A percentile compares a stretch with the other conserved stretches of the same genome.
These are phyloP conservation scores for Calonectria henricotiae DNA, from an alignment of 2,329 filamentous ascomycete genomes.

Conservation along the genomic window DNA sequence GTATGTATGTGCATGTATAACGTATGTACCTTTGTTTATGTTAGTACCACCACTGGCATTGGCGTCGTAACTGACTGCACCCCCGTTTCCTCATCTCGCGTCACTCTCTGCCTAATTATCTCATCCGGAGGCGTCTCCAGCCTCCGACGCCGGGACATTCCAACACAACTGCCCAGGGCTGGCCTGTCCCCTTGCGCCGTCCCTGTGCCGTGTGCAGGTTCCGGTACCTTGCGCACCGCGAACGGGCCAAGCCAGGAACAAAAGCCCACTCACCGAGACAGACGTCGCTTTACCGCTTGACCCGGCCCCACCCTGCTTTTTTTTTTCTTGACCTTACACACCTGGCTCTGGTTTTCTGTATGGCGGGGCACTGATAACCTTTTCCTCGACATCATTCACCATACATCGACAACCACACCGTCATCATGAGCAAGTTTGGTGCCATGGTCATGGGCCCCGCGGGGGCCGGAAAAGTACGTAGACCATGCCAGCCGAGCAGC, in stretches of 20 bases:
- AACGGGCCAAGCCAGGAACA: constrained; percentile 16
- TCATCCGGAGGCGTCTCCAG: neutral
- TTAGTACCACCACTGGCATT: neutral
- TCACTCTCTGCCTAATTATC: constrained; percentile 29
- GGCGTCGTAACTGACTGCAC: constrained; percentile 15
- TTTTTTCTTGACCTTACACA: constrained; percentile 16
- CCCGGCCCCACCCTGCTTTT: constrained; percentile 20
- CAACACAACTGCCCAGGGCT: constrained; percentile 12
- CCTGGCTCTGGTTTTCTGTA: constrained; percentile 1
- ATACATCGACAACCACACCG: constrained; percentile 14
- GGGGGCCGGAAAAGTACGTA: constrained; percentile 87
- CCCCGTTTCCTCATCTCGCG: constrained; percentile 37
- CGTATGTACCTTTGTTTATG: neutral
- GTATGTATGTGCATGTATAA: neutral
- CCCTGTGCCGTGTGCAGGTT: constrained; percentile 14
- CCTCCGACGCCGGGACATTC: constrained; percentile 23
- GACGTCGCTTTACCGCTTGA: constrained; percentile 13
- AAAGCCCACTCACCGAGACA: constrained; percentile 29
- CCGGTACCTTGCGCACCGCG: constrained; percentile 16
- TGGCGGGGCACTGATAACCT: constrained; percentile 20
- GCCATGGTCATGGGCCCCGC: constrained; percentile 97
- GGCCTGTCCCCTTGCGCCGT: constrained; percentile 11
- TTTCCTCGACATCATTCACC: constrained; percentile 10
- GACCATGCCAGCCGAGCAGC: neutral
- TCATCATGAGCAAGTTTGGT: constrained; percentile 91